Conservation (phyloP, 2,329 filamentous ascomycete species). For the Xylariaceae sp. region DNA sequence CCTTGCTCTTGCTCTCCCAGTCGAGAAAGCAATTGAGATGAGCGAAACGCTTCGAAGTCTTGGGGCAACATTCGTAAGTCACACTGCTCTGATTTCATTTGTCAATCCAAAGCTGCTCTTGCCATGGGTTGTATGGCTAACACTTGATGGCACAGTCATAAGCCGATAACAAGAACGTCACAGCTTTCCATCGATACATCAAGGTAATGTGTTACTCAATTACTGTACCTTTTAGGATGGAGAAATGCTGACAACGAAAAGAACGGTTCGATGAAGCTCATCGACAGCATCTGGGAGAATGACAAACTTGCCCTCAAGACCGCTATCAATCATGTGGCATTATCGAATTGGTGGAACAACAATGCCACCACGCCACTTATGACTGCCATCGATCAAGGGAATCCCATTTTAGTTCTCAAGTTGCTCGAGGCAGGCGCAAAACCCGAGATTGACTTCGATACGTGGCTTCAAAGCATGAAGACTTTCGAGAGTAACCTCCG, state of each 20-base stretch:
- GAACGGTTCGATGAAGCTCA: slow-evolving; percentile 42
- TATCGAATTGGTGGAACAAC: slow-evolving; percentile 34
- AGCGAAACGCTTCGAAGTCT: slow-evolving; percentile 60
- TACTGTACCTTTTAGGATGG: background rate
- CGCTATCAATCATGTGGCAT: slow-evolving; percentile 62
- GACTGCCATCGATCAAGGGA: slow-evolving; percentile 52
- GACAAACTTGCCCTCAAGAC: slow-evolving; percentile 59
- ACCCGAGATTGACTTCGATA: slow-evolving; percentile 57
- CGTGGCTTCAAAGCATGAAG: slow-evolving; percentile 57
- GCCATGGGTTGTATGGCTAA: too few relatives aligned
- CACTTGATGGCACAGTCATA: too few relatives aligned
- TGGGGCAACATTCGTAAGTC: slow-evolving; percentile 69
- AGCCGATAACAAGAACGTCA: slow-evolving; percentile 61
- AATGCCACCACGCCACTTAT: slow-evolving; percentile 49
- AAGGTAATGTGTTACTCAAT: slow-evolving; percentile 26
- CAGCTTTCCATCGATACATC: slow-evolving; percentile 63
- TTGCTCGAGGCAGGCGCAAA: slow-evolving; percentile 62
- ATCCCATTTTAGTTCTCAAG: slow-evolving; percentile 51
- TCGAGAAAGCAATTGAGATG: slow-evolving; percentile 62
- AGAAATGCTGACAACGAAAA: slow-evolving; percentile 3
- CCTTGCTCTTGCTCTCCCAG: slow-evolving; percentile 61
- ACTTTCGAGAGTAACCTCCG: slow-evolving; percentile 36
- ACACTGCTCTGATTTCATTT: too few relatives aligned
- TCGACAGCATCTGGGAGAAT: slow-evolving; percentile 48
- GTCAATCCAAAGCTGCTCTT: too few relatives aligned